Evolutionary conservation across 129 eudicot genomes (phyloP), one percentile per base, ranked within the genome.

Genomic region (Lonicera japonica): DNA sequence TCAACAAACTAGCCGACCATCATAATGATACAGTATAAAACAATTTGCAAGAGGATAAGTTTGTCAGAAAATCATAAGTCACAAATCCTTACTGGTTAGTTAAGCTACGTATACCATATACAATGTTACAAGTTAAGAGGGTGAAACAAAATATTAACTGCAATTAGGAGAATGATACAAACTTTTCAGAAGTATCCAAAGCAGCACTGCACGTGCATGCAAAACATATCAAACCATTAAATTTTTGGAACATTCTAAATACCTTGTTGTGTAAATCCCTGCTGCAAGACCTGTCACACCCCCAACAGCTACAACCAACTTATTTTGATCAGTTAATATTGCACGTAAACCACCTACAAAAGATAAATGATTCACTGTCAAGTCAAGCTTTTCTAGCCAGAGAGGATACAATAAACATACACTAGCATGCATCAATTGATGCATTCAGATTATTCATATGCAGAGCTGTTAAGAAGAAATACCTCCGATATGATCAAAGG

Each of bases 261-360:
- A 94, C 99, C 99, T 85, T 77, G 99, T 88, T 58, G 96, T 94
- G 85, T 94, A 94, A 47, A 94, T 79, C 41, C 99, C 99, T 21
- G 96, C 94, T 52, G 96, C 99, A 74, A 94, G 96, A 58, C 96
- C 99, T 47, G 99, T 94, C 47, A 88, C 87, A 41, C 99, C 99
- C 16, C 96, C 95, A 59, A 94, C 96, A 65, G 95, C 96, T 38
- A 88, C 99, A 66, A 88, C 87, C 71, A 94, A 69, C 85, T 94
- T 94, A 75, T 94, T 85, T 74, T 94, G 96, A 81, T 88, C 96
- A 4, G 99, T 94, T 67, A 94, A 79, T 47, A 94, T 94, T 67
- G 87, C 87, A 51, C 83, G 80, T 65, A 94, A 59, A 8, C 99
- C 99, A 65, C 99, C 99, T 94, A 69, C 36, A 84, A 19, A 40